phyloP scores from a whole-genome alignment of 305 asterid species.

The Plantago rigida region DNA sequence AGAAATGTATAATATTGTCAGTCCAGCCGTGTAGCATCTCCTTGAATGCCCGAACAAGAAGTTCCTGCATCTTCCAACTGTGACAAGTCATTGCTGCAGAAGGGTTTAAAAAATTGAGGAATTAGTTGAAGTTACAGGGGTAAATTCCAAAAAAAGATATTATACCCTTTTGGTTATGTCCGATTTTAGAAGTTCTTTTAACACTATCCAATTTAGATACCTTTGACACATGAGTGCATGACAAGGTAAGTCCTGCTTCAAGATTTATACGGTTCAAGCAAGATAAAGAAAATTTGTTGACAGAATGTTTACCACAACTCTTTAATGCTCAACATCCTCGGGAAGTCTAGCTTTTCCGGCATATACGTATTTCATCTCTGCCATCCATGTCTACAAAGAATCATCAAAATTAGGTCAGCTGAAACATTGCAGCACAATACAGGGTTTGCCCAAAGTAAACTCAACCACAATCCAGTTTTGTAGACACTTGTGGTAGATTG shows the following conservation, averaged over 20 bases:
- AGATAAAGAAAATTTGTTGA: too few relatives aligned
- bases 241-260: too few relatives aligned
- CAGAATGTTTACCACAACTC: neutral
- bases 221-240: too few relatives aligned
- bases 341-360: constrained; percentile 56
- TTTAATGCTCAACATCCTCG: constrained; percentile 55
- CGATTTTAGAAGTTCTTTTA: too few relatives aligned
- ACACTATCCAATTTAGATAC: too few relatives aligned
- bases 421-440: neutral
- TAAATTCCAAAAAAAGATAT: too few relatives aligned
- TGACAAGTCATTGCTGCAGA: neutral
- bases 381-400: constrained; percentile 68
- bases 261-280: too few relatives aligned
- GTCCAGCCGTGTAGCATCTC: constrained; percentile 2
- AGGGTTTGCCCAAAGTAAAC: too few relatives aligned
- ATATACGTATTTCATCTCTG: constrained; percentile 73
- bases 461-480: too few relatives aligned
- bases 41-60: neutral
- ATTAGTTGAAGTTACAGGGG: too few relatives aligned
- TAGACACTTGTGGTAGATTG: too few relatives aligned
- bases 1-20: neutral
- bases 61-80: neutral
- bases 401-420: constrained; percentile 1
- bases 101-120: neutral
- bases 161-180: too few relatives aligned